Base-by-base conservation (phyloP, 1,139 yeast species). In the Geotrichum restrictum region DNA sequence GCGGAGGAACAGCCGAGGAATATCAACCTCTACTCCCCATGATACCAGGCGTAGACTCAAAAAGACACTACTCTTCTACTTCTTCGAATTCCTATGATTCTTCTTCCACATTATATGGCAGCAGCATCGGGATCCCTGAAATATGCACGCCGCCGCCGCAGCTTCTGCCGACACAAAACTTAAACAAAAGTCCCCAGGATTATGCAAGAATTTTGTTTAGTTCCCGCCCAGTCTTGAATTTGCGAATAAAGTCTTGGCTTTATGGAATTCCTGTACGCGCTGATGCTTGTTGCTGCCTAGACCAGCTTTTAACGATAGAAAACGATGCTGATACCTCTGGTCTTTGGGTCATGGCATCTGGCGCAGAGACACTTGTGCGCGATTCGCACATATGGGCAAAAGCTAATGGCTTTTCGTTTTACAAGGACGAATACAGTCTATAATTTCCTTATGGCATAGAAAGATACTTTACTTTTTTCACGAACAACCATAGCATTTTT, bases 301-400 rank as follows among this genome's bases (percentile, higher is more conserved):
- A 65, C 45, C 61, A 61, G 45, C 55, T 60, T 19, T 40, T 58
- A 65, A 41, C 63, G 60, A 49, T 69, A 19, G 57, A 68, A 32
- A 64, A 64, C 2, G 71, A 75, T 14, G 41, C 48, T 16, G 78
- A 75, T 50, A 71, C 76, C 53, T 75, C 78, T 4, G 81, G 82
- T 47, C 82, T 85, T 1, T 88, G 95, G 95, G 95, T 91, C 3
- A 74, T 89, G 33, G 85, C 93, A 2, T 95, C 96, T 1, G 98
- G 98, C 0, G 95, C 96, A 0, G 76, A 74, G 41, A 85, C 85
- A 1, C 73, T 91, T 52, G 94, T 88, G 6, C 77, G 81, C 54
- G 88, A 87, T 56, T 88, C 91, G 2, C 77, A 81, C 60, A 70
- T 80, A 31, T 91, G 96, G 96, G 91, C 96, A 0, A 74, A 76